A percentile compares a stretch with the other conserved stretches of the same genome.
phyloP scores from a whole-genome alignment of 169 alveolate species.

The Plasmodium ovale region DNA sequence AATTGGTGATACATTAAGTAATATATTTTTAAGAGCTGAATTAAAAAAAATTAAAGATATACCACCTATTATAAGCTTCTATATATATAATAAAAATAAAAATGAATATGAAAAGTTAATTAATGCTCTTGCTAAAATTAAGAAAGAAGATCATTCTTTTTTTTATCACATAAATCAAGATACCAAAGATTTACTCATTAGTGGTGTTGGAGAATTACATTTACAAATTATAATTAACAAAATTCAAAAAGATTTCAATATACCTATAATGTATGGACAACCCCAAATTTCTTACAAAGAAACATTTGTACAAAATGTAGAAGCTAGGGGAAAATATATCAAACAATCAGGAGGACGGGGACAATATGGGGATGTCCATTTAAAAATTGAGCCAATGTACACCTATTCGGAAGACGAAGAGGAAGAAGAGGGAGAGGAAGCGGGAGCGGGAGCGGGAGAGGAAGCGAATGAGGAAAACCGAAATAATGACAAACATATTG shows the following conservation, averaged over 20 bases:
- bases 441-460: background rate
- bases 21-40: constrained; percentile 76
- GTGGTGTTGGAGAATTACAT: constrained; percentile 97
- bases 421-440: background rate
- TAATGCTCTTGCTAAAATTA: constrained; percentile 84
- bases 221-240: constrained; percentile 95
- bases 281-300: constrained; percentile 94
- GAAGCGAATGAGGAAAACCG: constrained; percentile 2
- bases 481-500: background rate
- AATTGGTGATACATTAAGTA: constrained; percentile 91
- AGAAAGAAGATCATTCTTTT: constrained; percentile 89
- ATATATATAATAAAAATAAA: constrained; percentile 80
- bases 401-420: constrained; percentile 84
- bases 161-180: constrained; percentile 85
- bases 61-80: constrained; percentile 88
- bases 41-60: constrained; percentile 89
- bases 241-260: constrained; percentile 91
- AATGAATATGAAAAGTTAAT: constrained; percentile 86
- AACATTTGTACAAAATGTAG: constrained; percentile 82
- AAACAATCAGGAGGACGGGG: constrained; percentile 93
- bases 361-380: constrained; percentile 90
- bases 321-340: constrained; percentile 87
- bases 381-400: constrained; percentile 87
- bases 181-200: constrained; percentile 88
- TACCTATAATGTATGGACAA: constrained; percentile 90